phyloP scores from a whole-genome alignment of 2,329 filamentous ascomycete genomes.

The Verticillium tricorpus region DNA sequence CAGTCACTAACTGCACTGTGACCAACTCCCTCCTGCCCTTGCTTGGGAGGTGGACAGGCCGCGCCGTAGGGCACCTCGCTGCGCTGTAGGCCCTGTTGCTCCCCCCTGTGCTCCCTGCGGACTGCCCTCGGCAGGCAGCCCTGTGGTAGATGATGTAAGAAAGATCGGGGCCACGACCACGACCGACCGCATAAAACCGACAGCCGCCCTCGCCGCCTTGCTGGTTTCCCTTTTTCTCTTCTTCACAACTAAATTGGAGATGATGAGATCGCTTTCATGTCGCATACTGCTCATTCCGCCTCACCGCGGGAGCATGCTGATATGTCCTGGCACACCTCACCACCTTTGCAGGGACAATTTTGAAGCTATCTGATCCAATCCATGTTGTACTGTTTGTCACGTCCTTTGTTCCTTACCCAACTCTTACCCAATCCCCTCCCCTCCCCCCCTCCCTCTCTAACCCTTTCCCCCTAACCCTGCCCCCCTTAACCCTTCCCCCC shows the following conservation, averaged over 20 bases:
- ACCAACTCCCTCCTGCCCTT: too few relatives aligned
- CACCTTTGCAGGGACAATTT: conserved; percentile 58
- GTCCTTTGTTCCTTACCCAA: background rate
- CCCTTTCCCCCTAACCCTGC: background rate
- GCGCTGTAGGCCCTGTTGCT: too few relatives aligned
- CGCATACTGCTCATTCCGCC: conserved; percentile 47
- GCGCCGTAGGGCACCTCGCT: too few relatives aligned
- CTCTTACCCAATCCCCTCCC: background rate
- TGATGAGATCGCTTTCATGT: conserved; percentile 65
- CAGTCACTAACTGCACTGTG: too few relatives aligned
- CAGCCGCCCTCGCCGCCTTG: background rate
- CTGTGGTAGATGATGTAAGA: too few relatives aligned
- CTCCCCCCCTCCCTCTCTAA: background rate
- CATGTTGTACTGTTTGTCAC: conserved; percentile 21
- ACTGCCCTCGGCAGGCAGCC: too few relatives aligned
- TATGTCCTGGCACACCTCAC: conserved; percentile 61
- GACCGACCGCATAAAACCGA: background rate
- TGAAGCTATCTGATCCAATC: conserved; percentile 60
- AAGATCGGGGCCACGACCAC: too few relatives aligned
- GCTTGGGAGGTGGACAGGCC: too few relatives aligned
- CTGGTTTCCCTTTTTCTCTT: conserved; percentile 38
- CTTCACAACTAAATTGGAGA: conserved; percentile 73
- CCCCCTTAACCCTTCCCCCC: background rate
- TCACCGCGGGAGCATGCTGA: conserved; percentile 56
- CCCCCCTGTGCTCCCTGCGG: too few relatives aligned